Percentiles rank a stretch among this genome's conserved stretches.
Conservation (phyloP, 495 filamentous ascomycete genomes). For the Neurospora cerealis region DNA sequence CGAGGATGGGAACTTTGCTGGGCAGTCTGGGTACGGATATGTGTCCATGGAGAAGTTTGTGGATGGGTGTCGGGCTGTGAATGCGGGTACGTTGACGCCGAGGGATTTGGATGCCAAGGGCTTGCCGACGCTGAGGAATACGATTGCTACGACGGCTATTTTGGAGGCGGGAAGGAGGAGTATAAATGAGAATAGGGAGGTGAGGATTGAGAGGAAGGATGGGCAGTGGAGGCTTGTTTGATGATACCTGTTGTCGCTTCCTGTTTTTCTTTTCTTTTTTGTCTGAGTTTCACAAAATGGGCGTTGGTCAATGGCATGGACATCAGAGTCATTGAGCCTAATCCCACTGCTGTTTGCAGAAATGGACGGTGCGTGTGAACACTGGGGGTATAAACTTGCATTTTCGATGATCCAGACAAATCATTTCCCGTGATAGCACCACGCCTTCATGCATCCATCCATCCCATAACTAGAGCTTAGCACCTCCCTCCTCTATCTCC, state of each 20-base stretch:
- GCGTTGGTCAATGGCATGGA: neutral
- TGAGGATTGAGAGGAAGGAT: conserved; percentile 56
- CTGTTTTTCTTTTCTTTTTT: neutral
- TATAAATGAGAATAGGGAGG: conserved; percentile 67
- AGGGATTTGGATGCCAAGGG: conserved; percentile 69
- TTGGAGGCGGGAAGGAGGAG: conserved; percentile 74
- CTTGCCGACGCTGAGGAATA: conserved; percentile 78
- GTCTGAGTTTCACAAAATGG: neutral
- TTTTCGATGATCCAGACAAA: neutral
- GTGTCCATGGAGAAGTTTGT: conserved; percentile 95
- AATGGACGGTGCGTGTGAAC: neutral
- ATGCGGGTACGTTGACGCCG: conserved; percentile 58
- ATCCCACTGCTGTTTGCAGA: neutral
- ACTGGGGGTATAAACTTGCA: neutral
- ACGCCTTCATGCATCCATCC: neutral
- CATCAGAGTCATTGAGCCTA: neutral
- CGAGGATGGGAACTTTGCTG: conserved; percentile 87
- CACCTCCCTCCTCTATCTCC: neutral
- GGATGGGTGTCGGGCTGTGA: conserved; percentile 70
- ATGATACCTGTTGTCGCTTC: conserved; percentile 2
- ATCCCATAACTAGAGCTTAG: neutral
- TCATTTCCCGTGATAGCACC: neutral
- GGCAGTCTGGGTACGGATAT: conserved; percentile 88
- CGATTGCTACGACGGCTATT: conserved; percentile 84
- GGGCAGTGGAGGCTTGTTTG: conserved; percentile 64